A percentile compares a stretch with the other conserved stretches of the same genome.
Evolutionary conservation across 345 rosid genomes (phyloP).

Genomic region (Linum trigynum): DNA sequence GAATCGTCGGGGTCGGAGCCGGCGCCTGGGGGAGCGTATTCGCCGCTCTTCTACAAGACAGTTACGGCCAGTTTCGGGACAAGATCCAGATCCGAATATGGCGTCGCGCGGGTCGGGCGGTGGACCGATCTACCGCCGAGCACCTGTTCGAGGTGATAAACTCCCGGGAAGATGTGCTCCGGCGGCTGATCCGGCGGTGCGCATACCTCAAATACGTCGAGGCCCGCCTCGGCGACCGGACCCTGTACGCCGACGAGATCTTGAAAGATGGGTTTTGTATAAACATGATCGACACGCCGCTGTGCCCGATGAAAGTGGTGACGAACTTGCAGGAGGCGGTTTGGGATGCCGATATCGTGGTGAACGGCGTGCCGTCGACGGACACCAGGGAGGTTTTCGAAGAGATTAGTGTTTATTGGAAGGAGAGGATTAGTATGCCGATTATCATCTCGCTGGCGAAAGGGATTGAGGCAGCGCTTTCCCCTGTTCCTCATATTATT

Average conservation of each 20-base stretch:
- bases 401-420: slow-evolving; percentile 81
- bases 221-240: slow-evolving; percentile 89
- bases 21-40: slow-evolving; percentile 99
- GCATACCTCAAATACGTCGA: slow-evolving; percentile 93
- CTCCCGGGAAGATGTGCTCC: slow-evolving; percentile 78
- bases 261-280: slow-evolving; percentile 93
- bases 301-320: slow-evolving; percentile 89
- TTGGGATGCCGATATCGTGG: slow-evolving; percentile 96
- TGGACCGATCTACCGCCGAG: slow-evolving; percentile 69
- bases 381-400: slow-evolving; percentile 78
- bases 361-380: slow-evolving; percentile 92
- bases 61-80: slow-evolving; percentile 72
- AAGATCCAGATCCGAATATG: slow-evolving; percentile 87
- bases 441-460: slow-evolving; percentile 79
- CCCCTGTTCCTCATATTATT: slow-evolving; percentile 67
- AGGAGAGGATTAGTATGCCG: slow-evolving; percentile 69
- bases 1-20: slow-evolving; percentile 86
- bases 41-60: slow-evolving; percentile 76
- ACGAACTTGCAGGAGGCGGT: slow-evolving; percentile 94
- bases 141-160: slow-evolving; percentile 97
- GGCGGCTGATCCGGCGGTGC: slow-evolving; percentile 88
- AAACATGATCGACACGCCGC: slow-evolving; percentile 91
- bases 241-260: slow-evolving; percentile 79
- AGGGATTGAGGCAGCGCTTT: slow-evolving; percentile 83
- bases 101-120: slow-evolving; percentile 77